Conservation (phyloP, 106 monocot genomes). For the Ottelia alismoides region DNA sequence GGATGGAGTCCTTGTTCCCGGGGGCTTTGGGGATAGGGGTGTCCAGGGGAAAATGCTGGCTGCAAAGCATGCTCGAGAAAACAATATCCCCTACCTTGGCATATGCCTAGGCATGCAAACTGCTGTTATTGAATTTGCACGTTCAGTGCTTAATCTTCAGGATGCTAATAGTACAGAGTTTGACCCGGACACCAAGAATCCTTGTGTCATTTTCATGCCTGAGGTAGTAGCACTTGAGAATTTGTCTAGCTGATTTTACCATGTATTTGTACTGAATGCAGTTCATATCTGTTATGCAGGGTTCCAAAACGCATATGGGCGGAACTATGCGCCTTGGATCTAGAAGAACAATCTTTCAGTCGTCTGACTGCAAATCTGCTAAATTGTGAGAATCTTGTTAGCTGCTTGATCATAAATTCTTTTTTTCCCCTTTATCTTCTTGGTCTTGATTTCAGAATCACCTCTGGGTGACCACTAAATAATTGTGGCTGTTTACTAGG, state of each 20-base stretch:
- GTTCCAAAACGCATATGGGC: constrained; percentile 99
- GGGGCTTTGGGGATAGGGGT: constrained; percentile 94
- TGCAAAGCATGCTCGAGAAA: constrained; percentile 91
- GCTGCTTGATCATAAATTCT: not conserved
- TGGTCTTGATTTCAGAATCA: not conserved
- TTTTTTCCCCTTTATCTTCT: not conserved
- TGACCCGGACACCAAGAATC: constrained; percentile 46
- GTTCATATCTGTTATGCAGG: constrained; percentile 21
- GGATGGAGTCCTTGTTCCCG: constrained; percentile 86
- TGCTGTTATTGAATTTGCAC: constrained; percentile 88
- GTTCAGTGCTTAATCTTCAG: constrained; percentile 57
- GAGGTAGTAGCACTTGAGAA: too few relatives aligned
- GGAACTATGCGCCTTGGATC: constrained; percentile 96
- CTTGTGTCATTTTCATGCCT: constrained; percentile 92
- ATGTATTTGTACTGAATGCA: not conserved
- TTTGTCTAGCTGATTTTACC: not conserved
- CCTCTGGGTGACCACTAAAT: not conserved
- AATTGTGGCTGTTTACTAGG: constrained; percentile 17
- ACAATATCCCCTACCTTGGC: constrained; percentile 84
- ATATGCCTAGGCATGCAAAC: constrained; percentile 97
- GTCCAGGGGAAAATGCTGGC: constrained; percentile 93
- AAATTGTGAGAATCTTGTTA: constrained; percentile 49
- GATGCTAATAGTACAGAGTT: constrained; percentile 95
- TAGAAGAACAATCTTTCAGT: constrained; percentile 57
- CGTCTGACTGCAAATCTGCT: constrained; percentile 53